Evolutionary conservation across 352 stramenopile species (phyloP), one percentile per base, ranked within the genome.

Genomic region (Blastocystis sp.): DNA sequence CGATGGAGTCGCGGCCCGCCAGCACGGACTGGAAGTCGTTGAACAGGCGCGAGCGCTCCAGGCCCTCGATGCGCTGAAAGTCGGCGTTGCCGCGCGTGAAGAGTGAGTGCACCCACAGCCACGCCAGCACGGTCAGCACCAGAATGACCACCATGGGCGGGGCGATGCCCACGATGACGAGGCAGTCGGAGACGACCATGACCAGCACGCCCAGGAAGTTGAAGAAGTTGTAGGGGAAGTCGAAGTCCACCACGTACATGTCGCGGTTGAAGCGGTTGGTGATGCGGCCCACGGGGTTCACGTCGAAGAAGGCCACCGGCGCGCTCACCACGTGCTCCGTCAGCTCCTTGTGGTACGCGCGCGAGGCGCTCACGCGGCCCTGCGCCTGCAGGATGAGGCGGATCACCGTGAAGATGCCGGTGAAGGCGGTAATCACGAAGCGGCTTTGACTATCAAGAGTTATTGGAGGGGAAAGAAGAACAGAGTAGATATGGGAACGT

Each of bases 251-350:
- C 65, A 93, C 95, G 78, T 95, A 94, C 89, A 98, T 95, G 90
- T 97, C 95, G 21, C 93, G 94, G 42, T 91, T 91, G 90, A 96
- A 97, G 3, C 95, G 92, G 81, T 95, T 96, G 94, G 95, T 78
- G 95, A 96, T 7, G 93, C 94, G 91, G 98, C n/a, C n/a, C n/a
- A n/a, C n/a, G n/a, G n/a, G n/a, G n/a, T n/a, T n/a, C n/a, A n/a
- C n/a, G n/a, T n/a, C 94, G 90, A 98, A 98, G 90, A 98, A 98
- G 38, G 92, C 89, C 89, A 98, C 93, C n/a, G 94, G 94, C 19
- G 95, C 94, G 38, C 91, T 89, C 42, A 98, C 89, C 45, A 98
- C 93, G 38, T 93, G 93, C 9, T 91, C 90, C 34, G 94, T 94
- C 60, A 98, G 91, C 54, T 92, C 90, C 76, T 97, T 90, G 89